These are phyloP conservation scores for Dionaea muscipula DNA, from an alignment of 179 eudicot species.

Conservation along the genomic window DNA sequence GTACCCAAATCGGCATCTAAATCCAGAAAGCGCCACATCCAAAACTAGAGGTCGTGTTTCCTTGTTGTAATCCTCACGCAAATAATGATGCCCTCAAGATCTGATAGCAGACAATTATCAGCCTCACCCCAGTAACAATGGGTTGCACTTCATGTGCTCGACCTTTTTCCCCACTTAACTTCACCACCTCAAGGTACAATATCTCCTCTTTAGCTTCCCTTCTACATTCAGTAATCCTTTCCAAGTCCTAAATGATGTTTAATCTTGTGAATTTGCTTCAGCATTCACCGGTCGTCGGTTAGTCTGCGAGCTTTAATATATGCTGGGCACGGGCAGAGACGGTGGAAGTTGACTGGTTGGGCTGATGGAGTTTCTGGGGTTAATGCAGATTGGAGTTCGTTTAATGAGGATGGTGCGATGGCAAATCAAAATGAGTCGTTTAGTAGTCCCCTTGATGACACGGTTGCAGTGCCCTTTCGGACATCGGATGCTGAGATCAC, in stretches of 20 bases:
- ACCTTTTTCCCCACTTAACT: conserved; percentile 21
- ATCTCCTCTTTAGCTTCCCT: not conserved
- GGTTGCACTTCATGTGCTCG: conserved; percentile 26
- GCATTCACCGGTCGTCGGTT: conserved; percentile 19
- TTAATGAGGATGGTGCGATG: conserved; percentile 18
- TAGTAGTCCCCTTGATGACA: conserved; percentile 14
- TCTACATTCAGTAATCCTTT: not conserved
- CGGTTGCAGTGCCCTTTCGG: conserved; percentile 25
- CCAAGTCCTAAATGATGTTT: not conserved
- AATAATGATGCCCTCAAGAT: not conserved
- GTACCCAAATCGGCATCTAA: too few species aligned
- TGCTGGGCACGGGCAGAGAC: conserved; percentile 17
- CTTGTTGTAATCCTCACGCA: conserved; percentile 1
- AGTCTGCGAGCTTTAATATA: conserved; percentile 12
- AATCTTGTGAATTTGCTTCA: conserved; percentile 9
- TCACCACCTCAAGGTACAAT: conserved; percentile 26
- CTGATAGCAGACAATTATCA: not conserved
- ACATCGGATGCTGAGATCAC: conserved; percentile 57
- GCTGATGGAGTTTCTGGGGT: conserved; percentile 22
- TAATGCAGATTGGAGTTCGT: conserved; percentile 15
- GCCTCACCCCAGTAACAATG: conserved; percentile 10
- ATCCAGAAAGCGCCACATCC: not conserved
- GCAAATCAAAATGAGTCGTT: conserved; percentile 32
- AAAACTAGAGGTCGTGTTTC: conserved; percentile 25
- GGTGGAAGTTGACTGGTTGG: conserved; percentile 32